Percentiles rank a stretch among this genome's conserved stretches.
Conservation (phyloP, 345 rosid species). For the Brassica cretica region DNA sequence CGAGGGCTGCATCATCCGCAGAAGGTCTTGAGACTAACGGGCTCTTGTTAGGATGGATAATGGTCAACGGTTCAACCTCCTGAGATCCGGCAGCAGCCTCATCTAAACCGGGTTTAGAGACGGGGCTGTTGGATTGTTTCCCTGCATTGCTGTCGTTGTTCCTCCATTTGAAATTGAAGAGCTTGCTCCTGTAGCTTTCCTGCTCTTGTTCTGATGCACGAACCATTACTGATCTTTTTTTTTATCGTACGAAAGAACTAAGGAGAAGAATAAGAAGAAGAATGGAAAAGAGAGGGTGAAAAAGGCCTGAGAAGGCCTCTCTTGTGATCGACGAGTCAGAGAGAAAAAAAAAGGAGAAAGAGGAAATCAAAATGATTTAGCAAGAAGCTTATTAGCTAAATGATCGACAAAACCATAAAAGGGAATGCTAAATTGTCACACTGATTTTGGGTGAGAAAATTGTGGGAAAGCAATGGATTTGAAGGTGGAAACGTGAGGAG, state of each 20-base stretch:
- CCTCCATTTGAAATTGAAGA: slow-evolving; percentile 63
- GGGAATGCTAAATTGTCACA: slow-evolving; percentile 1
- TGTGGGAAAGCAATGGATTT: slow-evolving; percentile 8
- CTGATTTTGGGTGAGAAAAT: slow-evolving; percentile 19
- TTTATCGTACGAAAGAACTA: slow-evolving; percentile 1
- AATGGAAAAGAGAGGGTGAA: not conserved
- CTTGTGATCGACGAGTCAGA: not conserved
- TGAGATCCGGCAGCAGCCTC: slow-evolving; percentile 29
- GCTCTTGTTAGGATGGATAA: slow-evolving; percentile 18
- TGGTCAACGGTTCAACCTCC: slow-evolving; percentile 22
- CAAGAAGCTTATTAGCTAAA: no score
- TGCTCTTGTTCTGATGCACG: slow-evolving; percentile 56
- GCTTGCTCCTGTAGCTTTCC: slow-evolving; percentile 58
- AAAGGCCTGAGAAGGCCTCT: slow-evolving; percentile 12
- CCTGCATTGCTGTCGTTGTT: slow-evolving; percentile 40
- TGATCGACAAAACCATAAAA: not conserved
- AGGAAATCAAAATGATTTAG: no score
- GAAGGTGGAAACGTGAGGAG: slow-evolving; percentile 20
- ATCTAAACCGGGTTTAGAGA: slow-evolving; percentile 40
- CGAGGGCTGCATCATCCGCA: slow-evolving; percentile 27
- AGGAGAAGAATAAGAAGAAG: not conserved
- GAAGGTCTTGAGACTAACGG: slow-evolving; percentile 36
- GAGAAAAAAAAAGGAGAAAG: not conserved
- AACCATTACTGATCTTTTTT: slow-evolving; percentile 43
- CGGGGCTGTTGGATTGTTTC: slow-evolving; percentile 51